Evolutionary conservation across 345 rosid species (phyloP).

Genomic region (Dimocarpus longan): DNA sequence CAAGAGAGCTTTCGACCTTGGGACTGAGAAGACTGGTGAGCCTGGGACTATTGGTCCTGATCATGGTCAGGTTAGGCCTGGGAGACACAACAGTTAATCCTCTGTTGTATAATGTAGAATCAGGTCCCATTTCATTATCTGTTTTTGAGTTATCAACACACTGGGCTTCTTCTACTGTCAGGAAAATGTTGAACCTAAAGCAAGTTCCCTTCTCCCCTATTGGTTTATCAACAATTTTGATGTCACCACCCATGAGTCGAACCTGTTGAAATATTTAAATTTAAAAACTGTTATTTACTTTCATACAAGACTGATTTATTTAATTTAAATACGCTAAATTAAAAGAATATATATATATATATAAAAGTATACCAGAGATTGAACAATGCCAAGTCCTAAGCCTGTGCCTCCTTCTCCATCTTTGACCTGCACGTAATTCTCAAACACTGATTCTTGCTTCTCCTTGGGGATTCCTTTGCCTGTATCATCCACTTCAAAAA

Average conservation of each 20-base stretch:
- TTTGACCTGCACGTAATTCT: slow-evolving; percentile 77
- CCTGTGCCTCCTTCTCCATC: slow-evolving; percentile 82
- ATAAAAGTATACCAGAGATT: slow-evolving; percentile 61
- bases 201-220: slow-evolving; percentile 68
- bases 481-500: slow-evolving; percentile 82
- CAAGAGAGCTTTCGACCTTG: slow-evolving; percentile 59
- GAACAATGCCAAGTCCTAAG: slow-evolving; percentile 87
- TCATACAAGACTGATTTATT: too few relatives aligned
- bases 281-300: neutral
- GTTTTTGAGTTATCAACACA: slow-evolving; percentile 13
- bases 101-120: slow-evolving; percentile 17
- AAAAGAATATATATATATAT: too few relatives aligned
- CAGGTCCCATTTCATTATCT: slow-evolving; percentile 35
- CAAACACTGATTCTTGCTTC: slow-evolving; percentile 62
- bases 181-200: slow-evolving; percentile 69
- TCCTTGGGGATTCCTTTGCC: slow-evolving; percentile 84
- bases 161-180: slow-evolving; percentile 28
- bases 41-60: slow-evolving; percentile 42
- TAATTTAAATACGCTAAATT: too few relatives aligned
- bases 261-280: slow-evolving; percentile 42
- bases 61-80: slow-evolving; percentile 27
- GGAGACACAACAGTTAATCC: slow-evolving; percentile 37
- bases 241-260: slow-evolving; percentile 85
- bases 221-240: slow-evolving; percentile 59
- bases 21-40: slow-evolving; percentile 43